phyloP scores from a whole-genome alignment of 2,329 filamentous ascomycete species.

The Blastomyces silverae region DNA sequence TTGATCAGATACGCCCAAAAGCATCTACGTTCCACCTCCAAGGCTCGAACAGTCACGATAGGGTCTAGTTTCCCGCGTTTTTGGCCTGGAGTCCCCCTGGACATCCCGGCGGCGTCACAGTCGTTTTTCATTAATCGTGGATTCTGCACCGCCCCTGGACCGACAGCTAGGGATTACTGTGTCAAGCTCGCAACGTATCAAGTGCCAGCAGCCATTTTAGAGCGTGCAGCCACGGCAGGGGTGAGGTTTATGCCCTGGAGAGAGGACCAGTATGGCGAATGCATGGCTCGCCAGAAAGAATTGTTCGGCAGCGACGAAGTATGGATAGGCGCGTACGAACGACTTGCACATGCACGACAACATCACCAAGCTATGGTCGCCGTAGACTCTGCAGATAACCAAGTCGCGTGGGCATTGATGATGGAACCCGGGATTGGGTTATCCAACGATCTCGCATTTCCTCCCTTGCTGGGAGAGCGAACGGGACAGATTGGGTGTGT shows the following conservation, averaged over 20 bases:
- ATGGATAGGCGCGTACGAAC: conserved; percentile 40
- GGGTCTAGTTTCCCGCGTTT: conserved; percentile 40
- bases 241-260: conserved; percentile 19
- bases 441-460: conserved; percentile 38
- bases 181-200: conserved; percentile 35
- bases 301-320: conserved; percentile 27
- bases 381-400: conserved; percentile 33
- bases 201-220: conserved; percentile 32
- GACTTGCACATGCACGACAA: conserved; percentile 32
- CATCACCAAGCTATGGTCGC: conserved; percentile 41
- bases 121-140: conserved; percentile 42
- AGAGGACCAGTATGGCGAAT: conserved; percentile 18
- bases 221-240: conserved; percentile 26
- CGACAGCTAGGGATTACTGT: conserved; percentile 37
- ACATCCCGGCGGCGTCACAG: conserved; percentile 32
- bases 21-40: conserved; percentile 12
- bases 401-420: conserved; percentile 45
- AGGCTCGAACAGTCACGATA: conserved; percentile 22
- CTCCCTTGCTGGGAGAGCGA: conserved; percentile 35
- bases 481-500: conserved; percentile 44
- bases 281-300: conserved; percentile 19
- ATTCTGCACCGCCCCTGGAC: conserved; percentile 27
- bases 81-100: conserved; percentile 41
- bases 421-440: conserved; percentile 31
- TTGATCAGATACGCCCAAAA: conserved; percentile 17